Evolutionary conservation across 345 rosid species (phyloP), one percentile per base, ranked within the genome.

Genomic region (Citropsis articulata): DNA sequence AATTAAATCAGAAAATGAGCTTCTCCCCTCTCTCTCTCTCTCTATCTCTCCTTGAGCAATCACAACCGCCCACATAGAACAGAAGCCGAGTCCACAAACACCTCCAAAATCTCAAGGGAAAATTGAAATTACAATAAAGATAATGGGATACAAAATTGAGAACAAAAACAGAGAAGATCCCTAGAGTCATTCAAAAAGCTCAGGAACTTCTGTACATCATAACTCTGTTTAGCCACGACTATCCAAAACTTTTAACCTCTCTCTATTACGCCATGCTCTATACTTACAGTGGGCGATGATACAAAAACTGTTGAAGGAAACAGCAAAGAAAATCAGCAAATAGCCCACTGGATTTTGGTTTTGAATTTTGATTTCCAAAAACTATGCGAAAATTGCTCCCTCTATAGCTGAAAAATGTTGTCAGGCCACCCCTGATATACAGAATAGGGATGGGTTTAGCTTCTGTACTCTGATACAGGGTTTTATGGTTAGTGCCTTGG

Each of bases 191-290:
- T 36, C 83, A 75, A 45, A 66, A 67, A 68, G 62, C 77, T 61
- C 60, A 72, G 81, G 77, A 81, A 53, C 78, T 78, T 79, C 82
- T 75, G 79, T 77, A 81, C 84, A 86, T 75, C 66, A 53, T 57
- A 71, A 80, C 57, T 62, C 66, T 45, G 25, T 75, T 82, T 45
- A 50, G 25, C 56, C 71, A 55, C 10, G 68, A 77, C 80, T 73
- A 83, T n/a, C 80, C 85, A 83, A 86, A 87, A 85, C 77, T 87
- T 83, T 78, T 77, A 80, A 82, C 80, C 83, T 82, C 57, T 53
- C 56, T 19, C 61, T 25, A 69, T 82, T 77, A 78, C 71, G 70
- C 78, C 81, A 38, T 80, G 80, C 84, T 88, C 79, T 85, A 65
- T 72, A 81, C 62, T 84, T 81, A 66, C 36, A 69, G 53, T 35